These are phyloP conservation scores for Datisca glomerata DNA, from an alignment of 306 rosid genomes.

Conservation along the genomic window DNA sequence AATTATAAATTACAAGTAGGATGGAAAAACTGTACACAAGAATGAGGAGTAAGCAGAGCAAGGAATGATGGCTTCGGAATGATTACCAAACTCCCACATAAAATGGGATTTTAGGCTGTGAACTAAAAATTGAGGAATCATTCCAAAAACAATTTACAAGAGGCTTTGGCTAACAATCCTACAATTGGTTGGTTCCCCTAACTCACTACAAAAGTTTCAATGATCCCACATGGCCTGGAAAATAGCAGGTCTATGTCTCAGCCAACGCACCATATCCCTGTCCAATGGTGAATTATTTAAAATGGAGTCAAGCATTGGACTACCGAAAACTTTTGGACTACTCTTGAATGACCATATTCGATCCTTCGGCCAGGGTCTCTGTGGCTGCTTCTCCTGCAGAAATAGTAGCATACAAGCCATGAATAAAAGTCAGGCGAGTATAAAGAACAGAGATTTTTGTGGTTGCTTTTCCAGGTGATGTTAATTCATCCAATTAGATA, in stretches of 20 bases:
- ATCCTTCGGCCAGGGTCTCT: conserved; percentile 91
- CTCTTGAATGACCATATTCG: conserved; percentile 82
- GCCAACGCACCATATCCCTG: conserved; percentile 90
- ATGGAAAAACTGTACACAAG: conserved; percentile 59
- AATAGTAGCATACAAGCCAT: background rate
- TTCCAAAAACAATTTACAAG: conserved; percentile 18
- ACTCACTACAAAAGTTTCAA: too few relatives aligned
- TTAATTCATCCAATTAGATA: too few relatives aligned
- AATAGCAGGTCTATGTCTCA: conserved; percentile 74
- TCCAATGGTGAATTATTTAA: conserved; percentile 49
- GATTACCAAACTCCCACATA: too few relatives aligned
- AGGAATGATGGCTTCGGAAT: conserved; percentile 25
- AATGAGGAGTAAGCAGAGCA: conserved; percentile 36
- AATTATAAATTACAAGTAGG: conserved; percentile 38
- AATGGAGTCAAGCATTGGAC: conserved; percentile 89
- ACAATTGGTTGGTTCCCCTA: too few relatives aligned
- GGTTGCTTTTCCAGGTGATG: too few relatives aligned
- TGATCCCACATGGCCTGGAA: conserved; percentile 83
- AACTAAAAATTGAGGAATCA: conserved; percentile 40
- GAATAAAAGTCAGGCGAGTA: too few relatives aligned
- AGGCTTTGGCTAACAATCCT: conserved; percentile 17
- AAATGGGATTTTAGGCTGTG: too few relatives aligned
- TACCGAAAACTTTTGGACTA: conserved; percentile 58
- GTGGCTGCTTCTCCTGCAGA: conserved; percentile 80
- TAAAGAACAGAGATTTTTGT: too few relatives aligned